Evolutionary conservation across 1,284 basidiomycete genomes (phyloP), one percentile per base, ranked within the genome.

Genomic region (Boletellus deceptivus): DNA sequence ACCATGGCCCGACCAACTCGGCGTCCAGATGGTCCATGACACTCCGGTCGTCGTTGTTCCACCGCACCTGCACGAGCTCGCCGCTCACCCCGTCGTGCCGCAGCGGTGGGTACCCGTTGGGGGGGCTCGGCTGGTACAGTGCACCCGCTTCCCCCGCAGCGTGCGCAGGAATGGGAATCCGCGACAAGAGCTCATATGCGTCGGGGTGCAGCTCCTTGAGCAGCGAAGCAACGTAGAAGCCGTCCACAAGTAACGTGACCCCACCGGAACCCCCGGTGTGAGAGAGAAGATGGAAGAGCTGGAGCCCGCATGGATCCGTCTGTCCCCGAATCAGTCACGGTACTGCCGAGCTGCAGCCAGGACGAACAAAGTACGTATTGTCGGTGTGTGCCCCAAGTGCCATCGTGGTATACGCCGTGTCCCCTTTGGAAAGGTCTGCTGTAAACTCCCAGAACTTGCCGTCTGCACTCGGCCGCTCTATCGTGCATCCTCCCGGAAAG

Each of bases 361-460:
- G 39, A 52, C 83, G 53, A 60, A 92, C 87, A 61, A 89, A 93
- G 71, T 98, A 98, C 2, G 95, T 96, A 43, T 91, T 97, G 63
- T 98, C 96, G 1, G 95, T 98, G 67, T 99, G 96, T 0, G 93
- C 93, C 8, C 83, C 85, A 6, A 99, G 80, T 1, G 88, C 88
- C 37, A 97, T 71, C 18, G 87, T 91, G 8, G 93, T 95, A 71
- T 99, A 99, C 18, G 88, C 86, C 6, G 92, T 86, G 67, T 98
- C 95, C 18, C 93, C 93, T 63, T 91, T 93, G 11, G 88, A 84
- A 18, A 97, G 79, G 65, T 97, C 86, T 0, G 94, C 86, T 1
- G 94, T 98, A 64, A 99, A 97, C 63, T 98, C 93, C 95, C 96
- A 99, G 70, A 98, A 96, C 44, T 85, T 84, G 31, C 92, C 93